Conservation (phyloP, 306 rosid species). For the Corylus heterophylla region DNA sequence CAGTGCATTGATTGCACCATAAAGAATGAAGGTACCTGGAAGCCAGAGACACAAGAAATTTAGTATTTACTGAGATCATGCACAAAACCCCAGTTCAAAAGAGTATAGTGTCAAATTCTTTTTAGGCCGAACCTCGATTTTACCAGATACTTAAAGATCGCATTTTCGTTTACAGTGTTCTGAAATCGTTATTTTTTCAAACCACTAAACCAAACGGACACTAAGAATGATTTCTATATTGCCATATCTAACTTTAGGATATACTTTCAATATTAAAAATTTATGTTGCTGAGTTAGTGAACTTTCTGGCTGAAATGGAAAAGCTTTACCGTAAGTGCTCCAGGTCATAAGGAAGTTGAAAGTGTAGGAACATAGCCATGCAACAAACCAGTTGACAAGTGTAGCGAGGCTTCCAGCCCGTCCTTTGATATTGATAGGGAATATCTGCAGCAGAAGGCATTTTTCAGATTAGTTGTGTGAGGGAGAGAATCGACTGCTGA, state of each 20-base stretch:
- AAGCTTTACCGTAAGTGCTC: constrained; percentile 75
- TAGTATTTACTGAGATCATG: neutral
- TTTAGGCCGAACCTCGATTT: too few relatives aligned
- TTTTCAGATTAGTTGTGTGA: neutral
- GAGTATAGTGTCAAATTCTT: neutral
- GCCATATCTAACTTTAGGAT: neutral
- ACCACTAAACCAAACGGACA: too few relatives aligned
- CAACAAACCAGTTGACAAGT: constrained; percentile 86
- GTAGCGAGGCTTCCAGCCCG: constrained; percentile 87
- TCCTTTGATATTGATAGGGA: constrained; percentile 87
- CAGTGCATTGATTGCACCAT: constrained; percentile 64
- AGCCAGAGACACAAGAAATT: constrained; percentile 22
- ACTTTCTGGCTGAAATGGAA: neutral
- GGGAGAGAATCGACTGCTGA: too few relatives aligned
- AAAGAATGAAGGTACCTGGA: constrained; percentile 84
- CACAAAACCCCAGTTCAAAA: neutral
- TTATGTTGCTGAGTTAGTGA: neutral
- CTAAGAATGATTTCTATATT: too few relatives aligned
- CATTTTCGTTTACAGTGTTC: too few relatives aligned
- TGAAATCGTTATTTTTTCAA: too few relatives aligned
- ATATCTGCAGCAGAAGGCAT: constrained; percentile 52
- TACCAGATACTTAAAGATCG: too few relatives aligned
- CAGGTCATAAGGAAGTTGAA: constrained; percentile 84
- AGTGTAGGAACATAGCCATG: constrained; percentile 86
- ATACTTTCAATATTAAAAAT: neutral